Conservation (phyloP, 2,329 filamentous ascomycete genomes). For the Alternaria metachromatica region DNA sequence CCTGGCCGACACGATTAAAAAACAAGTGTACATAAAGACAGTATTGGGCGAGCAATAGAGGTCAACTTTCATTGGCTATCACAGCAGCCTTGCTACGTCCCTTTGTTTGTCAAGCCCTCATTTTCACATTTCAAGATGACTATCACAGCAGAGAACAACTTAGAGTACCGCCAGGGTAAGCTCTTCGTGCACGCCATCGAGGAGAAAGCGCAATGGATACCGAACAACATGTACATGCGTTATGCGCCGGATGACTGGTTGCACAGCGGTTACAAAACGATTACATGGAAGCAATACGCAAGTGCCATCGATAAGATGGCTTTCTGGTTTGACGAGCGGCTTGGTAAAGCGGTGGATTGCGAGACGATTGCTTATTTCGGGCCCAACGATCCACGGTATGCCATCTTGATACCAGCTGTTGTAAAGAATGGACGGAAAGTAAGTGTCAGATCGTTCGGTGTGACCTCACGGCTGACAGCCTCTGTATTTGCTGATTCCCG, state of each 20-base stretch:
- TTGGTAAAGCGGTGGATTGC: conserved; percentile 10
- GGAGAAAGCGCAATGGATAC: conserved; percentile 20
- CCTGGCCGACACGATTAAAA: neutral
- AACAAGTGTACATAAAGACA: neutral
- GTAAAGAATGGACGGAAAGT: neutral
- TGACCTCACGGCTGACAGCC: neutral
- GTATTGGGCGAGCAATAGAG: neutral
- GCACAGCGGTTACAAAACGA: neutral
- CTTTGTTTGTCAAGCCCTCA: neutral
- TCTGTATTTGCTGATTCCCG: neutral
- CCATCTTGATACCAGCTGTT: conserved; percentile 1
- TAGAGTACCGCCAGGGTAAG: neutral
- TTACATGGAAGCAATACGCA: neutral
- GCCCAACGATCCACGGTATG: conserved; percentile 10
- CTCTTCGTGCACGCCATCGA: conserved; percentile 20
- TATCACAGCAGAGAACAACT: neutral
- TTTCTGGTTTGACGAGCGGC: conserved; percentile 23
- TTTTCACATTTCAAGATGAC: neutral
- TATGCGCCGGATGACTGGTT: conserved; percentile 5
- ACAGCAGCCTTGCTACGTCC: neutral
- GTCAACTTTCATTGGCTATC: neutral
- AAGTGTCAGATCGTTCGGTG: neutral
- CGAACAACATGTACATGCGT: conserved; percentile 18
- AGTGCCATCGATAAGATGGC: conserved; percentile 22
- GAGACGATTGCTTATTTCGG: conserved; percentile 24